phyloP scores from a whole-genome alignment of 2,329 filamentous ascomycete species.

The Hymenoscyphus fraxineus region DNA sequence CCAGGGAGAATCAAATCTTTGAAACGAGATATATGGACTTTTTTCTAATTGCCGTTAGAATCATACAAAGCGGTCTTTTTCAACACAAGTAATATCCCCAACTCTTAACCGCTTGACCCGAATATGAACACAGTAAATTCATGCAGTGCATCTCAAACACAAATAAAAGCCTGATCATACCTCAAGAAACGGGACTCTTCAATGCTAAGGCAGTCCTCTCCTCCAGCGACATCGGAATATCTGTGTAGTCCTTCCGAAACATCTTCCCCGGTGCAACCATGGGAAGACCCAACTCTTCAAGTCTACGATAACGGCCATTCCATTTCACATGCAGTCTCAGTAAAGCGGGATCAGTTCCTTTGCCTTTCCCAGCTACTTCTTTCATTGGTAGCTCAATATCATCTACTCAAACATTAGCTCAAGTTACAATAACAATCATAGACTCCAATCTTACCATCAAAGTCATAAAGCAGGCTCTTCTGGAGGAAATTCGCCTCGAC shows the following conservation, averaged over 20 bases:
- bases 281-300: conserved; percentile 14
- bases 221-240: conserved; percentile 16
- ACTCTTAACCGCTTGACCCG: too few species aligned
- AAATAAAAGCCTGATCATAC: not conserved
- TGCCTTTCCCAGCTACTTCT: conserved; percentile 19
- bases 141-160: not conserved
- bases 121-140: too few species aligned
- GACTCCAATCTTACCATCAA: conserved; percentile 16
- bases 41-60: too few species aligned
- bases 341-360: conserved; percentile 15
- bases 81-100: too few species aligned
- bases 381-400: conserved; percentile 16
- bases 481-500: conserved; percentile 22
- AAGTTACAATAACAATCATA: not conserved
- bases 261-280: conserved; percentile 23
- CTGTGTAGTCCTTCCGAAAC: conserved; percentile 14
- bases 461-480: conserved; percentile 21
- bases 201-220: conserved; percentile 6
- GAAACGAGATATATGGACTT: too few species aligned
- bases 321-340: conserved; percentile 20
- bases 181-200: not conserved
- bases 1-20: too few species aligned
- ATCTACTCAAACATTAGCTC: conserved; percentile 8
- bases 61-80: too few species aligned
- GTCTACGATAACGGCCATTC: conserved; percentile 16